Evolutionary conservation across 2,329 filamentous ascomycete species (phyloP).

Genomic region (Diplodia intermedia): DNA sequence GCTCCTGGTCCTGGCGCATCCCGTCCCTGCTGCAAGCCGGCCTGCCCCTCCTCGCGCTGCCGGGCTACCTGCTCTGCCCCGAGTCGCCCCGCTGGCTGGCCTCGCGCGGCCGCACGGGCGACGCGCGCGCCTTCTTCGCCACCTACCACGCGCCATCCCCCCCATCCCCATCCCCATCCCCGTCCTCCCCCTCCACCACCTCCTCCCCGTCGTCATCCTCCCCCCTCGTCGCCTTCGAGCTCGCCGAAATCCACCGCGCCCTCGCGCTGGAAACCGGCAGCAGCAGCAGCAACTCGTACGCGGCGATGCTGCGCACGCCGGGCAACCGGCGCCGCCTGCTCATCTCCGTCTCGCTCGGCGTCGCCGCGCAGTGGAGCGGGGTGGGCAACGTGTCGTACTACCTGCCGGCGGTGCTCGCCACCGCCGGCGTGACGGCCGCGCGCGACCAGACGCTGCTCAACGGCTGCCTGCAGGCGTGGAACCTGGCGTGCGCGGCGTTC

Average conservation of each 20-base stretch:
- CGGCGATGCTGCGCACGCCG: constrained; percentile 54
- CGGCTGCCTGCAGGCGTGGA: constrained; percentile 12
- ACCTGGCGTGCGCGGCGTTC: neutral
- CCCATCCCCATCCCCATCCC: neutral
- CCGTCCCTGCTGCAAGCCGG: constrained; percentile 55
- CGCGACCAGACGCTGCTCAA: neutral
- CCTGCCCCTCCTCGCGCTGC: constrained; percentile 54
- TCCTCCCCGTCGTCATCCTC: too few relatives aligned
- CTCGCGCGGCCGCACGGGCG: constrained; percentile 46
- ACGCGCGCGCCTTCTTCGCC: neutral
- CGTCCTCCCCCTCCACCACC: too few relatives aligned
- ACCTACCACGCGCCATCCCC: neutral
- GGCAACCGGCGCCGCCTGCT: constrained; percentile 63
- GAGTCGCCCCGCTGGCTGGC: constrained; percentile 66
- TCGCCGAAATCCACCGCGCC: constrained; percentile 58
- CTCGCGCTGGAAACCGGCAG: constrained; percentile 50
- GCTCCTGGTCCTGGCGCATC: constrained; percentile 46
- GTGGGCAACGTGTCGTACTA: constrained; percentile 48
- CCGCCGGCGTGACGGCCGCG: neutral
- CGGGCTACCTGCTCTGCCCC: constrained; percentile 55
- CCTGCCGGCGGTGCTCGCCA: neutral
- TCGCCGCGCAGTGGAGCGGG: constrained; percentile 66
- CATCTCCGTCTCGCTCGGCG: constrained; percentile 60
- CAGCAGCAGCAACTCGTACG: constrained; percentile 45
- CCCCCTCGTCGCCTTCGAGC: constrained; percentile 56